A percentile compares a stretch with the other conserved stretches of the same genome.
These are phyloP conservation scores for Trichoderma parareesei DNA, from an alignment of 495 filamentous ascomycete species.

Conservation along the genomic window DNA sequence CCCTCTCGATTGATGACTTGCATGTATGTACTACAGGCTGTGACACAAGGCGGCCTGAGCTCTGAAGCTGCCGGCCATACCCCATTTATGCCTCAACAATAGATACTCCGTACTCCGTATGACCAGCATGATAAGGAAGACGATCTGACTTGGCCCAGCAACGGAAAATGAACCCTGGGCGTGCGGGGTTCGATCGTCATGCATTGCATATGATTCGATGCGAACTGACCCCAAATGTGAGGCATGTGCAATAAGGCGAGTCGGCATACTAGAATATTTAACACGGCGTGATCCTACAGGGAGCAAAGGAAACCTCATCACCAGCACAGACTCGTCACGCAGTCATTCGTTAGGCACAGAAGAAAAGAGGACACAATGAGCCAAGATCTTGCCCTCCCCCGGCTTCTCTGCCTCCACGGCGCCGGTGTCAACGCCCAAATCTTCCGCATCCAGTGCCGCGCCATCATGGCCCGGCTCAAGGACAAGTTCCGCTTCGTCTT, in stretches of 20 bases:
- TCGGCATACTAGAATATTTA: background rate
- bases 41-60: too few species aligned
- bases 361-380: background rate
- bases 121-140: background rate
- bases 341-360: background rate
- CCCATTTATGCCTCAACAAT: background rate
- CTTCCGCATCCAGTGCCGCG: conserved; percentile 51
- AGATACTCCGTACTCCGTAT: background rate
- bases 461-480: conserved; percentile 35
- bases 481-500: conserved; percentile 51
- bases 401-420: conserved; percentile 62
- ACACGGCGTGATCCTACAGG: too few species aligned
- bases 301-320: background rate
- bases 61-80: too few species aligned
- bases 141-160: background rate
- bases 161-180: background rate
- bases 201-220: background rate
- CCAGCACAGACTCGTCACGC: background rate
- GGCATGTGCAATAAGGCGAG: background rate
- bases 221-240: too few species aligned
- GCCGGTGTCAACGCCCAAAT: conserved; percentile 55
- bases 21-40: too few species aligned
- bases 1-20: too few species aligned
- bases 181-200: background rate
- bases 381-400: conserved; percentile 38